A percentile compares a stretch with the other conserved stretches of the same genome.
Evolutionary conservation across 176 grass and related monocot genomes (phyloP).

Genomic region (Typha latifolia): DNA sequence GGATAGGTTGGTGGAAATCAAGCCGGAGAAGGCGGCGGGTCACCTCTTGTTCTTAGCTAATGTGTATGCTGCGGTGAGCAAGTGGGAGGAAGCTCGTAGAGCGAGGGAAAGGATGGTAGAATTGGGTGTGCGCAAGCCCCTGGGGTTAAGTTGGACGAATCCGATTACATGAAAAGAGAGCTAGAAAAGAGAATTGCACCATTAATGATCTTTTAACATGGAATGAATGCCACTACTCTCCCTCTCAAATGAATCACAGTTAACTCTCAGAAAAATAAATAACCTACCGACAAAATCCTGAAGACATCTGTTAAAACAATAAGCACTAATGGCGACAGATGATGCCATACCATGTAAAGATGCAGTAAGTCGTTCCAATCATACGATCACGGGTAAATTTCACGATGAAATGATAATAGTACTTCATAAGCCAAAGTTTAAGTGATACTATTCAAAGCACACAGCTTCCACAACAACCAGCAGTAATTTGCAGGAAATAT

Average conservation of each 20-base stretch:
- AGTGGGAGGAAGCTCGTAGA: conserved; percentile 31
- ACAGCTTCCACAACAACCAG: background rate
- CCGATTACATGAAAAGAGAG: background rate
- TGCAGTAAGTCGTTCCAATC: too few species aligned
- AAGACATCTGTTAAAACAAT: too few species aligned
- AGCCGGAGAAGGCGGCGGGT: conserved; percentile 35
- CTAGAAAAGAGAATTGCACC: too few species aligned
- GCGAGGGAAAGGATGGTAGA: conserved; percentile 39
- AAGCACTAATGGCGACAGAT: too few species aligned
- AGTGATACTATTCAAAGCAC: background rate
- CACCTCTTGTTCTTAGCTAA: conserved; percentile 53
- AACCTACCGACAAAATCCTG: too few species aligned
- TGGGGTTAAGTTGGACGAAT: conserved; percentile 34
- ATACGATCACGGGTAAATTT: too few species aligned
- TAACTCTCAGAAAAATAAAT: too few species aligned
- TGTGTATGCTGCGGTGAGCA: conserved; percentile 31
- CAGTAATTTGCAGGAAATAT: background rate
- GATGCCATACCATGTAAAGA: too few species aligned
- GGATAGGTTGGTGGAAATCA: conserved; percentile 30
- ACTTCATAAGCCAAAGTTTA: background rate
- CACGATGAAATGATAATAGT: too few species aligned
- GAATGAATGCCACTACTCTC: too few species aligned
- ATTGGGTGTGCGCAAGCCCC: conserved; percentile 33
- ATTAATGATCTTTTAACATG: too few species aligned
- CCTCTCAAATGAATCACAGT: too few species aligned